Percentiles rank a stretch among this genome's conserved stretches.
phyloP scores from a whole-genome alignment of 805 yeast genomes.

The Ogataea thermomethanolica region DNA sequence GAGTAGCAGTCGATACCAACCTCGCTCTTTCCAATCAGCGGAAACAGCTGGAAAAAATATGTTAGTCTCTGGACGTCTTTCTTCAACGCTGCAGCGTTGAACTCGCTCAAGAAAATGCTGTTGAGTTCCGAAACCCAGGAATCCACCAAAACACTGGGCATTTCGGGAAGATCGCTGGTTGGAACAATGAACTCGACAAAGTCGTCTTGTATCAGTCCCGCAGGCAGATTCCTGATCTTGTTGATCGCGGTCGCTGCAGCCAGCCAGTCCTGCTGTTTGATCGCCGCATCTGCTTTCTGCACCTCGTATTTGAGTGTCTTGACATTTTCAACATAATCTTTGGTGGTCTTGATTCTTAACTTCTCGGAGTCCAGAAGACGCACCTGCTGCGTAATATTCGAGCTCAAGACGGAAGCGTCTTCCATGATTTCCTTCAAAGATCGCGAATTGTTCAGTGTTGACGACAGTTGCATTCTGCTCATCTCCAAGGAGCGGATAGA shows the following conservation, averaged over 20 bases:
- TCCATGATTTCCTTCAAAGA: slow-evolving; percentile 51
- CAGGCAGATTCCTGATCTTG: slow-evolving; percentile 52
- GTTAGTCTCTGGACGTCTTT: slow-evolving; percentile 71
- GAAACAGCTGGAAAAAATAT: slow-evolving; percentile 79
- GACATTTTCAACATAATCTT: slow-evolving; percentile 61
- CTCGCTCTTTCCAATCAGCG: slow-evolving; percentile 69
- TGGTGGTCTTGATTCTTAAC: slow-evolving; percentile 56
- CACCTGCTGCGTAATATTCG: slow-evolving; percentile 64
- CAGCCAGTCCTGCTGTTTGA: slow-evolving; percentile 67
- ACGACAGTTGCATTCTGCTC: slow-evolving; percentile 58
- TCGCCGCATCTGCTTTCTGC: slow-evolving; percentile 61
- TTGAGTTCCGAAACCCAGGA: slow-evolving; percentile 61
- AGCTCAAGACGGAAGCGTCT: slow-evolving; percentile 62
- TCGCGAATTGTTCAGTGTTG: slow-evolving; percentile 55
- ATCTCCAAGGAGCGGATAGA: slow-evolving; percentile 49
- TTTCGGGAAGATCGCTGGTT: slow-evolving; percentile 77
- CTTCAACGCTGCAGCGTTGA: slow-evolving; percentile 62
- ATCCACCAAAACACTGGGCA: slow-evolving; percentile 55
- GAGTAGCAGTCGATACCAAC: slow-evolving; percentile 80
- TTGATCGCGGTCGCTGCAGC: slow-evolving; percentile 71
- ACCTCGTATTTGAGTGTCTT: slow-evolving; percentile 64
- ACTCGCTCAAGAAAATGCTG: slow-evolving; percentile 54
- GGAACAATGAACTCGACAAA: slow-evolving; percentile 85
- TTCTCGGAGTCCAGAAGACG: slow-evolving; percentile 68
- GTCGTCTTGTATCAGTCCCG: slow-evolving; percentile 50